Percentiles rank a stretch among this genome's conserved stretches.
Conservation (phyloP, 169 alveolate genomes). For the Eimeria mitis region DNA sequence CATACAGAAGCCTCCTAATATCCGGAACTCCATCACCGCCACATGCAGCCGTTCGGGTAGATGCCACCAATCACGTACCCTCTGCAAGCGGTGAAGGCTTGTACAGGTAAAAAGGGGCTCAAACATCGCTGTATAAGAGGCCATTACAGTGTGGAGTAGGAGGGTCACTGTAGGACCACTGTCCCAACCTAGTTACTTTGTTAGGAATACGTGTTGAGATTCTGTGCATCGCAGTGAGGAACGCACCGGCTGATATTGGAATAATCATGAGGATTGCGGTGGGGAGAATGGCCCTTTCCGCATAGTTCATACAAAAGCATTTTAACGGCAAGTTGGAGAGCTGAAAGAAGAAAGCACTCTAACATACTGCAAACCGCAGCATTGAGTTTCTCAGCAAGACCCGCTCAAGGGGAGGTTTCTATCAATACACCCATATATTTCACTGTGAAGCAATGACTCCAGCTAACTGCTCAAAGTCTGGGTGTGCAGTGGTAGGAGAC, state of each 20-base stretch:
- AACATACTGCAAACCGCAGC: background rate
- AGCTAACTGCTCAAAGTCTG: background rate
- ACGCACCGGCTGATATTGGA: background rate
- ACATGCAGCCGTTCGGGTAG: background rate
- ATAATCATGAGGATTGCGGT: background rate
- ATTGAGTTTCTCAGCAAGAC: background rate
- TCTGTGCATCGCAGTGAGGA: background rate
- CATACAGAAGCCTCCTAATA: background rate
- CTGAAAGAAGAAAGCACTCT: background rate
- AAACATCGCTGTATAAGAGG: background rate
- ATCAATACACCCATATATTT: background rate
- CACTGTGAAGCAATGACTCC: background rate
- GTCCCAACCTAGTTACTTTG: background rate
- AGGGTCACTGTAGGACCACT: background rate
- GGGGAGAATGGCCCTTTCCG: background rate
- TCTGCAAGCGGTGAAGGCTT: background rate
- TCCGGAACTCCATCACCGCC: background rate
- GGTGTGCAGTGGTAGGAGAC: background rate
- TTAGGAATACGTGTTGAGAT: background rate
- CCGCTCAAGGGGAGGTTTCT: background rate
- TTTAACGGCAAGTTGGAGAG: background rate
- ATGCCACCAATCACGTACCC: background rate
- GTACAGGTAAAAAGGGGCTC: background rate
- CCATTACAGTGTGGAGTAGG: background rate
- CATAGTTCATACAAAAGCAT: background rate